Base-by-base conservation (phyloP, 2,329 filamentous ascomycete species). In the Colletotrichum lindemuthianum region DNA sequence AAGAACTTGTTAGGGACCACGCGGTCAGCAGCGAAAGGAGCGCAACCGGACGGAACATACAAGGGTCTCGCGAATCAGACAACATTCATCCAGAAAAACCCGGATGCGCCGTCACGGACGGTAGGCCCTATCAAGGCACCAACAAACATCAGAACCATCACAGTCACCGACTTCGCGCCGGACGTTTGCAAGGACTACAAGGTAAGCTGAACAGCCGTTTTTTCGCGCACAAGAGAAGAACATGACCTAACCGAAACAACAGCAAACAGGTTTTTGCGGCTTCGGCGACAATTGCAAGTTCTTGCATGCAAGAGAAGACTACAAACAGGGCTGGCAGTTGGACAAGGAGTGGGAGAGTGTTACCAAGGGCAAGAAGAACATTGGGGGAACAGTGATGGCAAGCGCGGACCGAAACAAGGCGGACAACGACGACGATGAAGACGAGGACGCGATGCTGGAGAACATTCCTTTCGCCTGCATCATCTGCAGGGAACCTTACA, bases 311-410 rank as follows among this genome's bases (percentile, higher is more conserved):
- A 82, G 92, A 63, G 90, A 92, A 71, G 91, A 93, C 76, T 91
- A 92, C 74, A 93, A 95, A 71, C 91, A 94, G 74, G 96, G 96
- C 3, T 99, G 96, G 96, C 93, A 98, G 75, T 84, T 99, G 5
- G 96, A 99, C 76, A 86, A 86, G 56, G 95, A 98, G 52, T 99
- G 96, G 96, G 96, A 99, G 74, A 90, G 87, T 40, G 88, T 90
- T 2, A 92, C 88, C 7, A 94, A 91, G 72, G 91, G 86, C 52
- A 89, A 88, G 76, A 89, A 88, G 72, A 82, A 86, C 48, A 69
- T 85, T 1, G 82, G 79, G 6, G 90, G 89, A 7, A 92, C 86
- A 3, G 77, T 88, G 0, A 81, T 91, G 2, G 85, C 87, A 33
- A 88, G 83, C 56, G 86, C 86, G 3, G 86, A 87, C 69, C 80